A percentile compares a stretch with the other conserved stretches of the same genome.
These are phyloP conservation scores for Quercus gilva DNA, from an alignment of 306 rosid genomes.

Conservation along the genomic window DNA sequence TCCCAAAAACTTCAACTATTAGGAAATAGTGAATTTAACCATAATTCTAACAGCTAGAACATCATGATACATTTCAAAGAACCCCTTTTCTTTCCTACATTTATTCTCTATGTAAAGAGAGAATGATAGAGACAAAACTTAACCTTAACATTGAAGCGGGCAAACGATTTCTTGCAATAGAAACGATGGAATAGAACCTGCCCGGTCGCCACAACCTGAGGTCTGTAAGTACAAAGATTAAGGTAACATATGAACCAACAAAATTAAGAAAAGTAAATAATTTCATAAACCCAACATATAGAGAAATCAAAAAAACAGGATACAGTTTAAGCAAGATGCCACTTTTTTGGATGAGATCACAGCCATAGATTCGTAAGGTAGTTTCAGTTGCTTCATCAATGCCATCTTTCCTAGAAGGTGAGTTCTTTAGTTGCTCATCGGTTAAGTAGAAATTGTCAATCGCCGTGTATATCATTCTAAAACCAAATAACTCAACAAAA, in stretches of 20 bases:
- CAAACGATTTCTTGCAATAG: slow-evolving; percentile 94
- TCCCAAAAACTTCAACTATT: too few species aligned
- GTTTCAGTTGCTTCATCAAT: slow-evolving; percentile 79
- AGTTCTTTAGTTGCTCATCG: slow-evolving; percentile 56
- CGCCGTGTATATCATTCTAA: slow-evolving; percentile 77
- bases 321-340: slow-evolving; percentile 90
- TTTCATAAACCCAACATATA: not conserved
- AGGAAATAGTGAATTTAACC: too few species aligned
- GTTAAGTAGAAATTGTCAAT: slow-evolving; percentile 84
- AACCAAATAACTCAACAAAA: not conserved
- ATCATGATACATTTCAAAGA: too few species aligned
- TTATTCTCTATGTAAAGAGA: not conserved
- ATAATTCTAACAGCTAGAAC: too few species aligned
- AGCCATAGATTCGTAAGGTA: slow-evolving; percentile 84
- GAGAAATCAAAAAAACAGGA: slow-evolving; percentile 16
- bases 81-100: not conserved
- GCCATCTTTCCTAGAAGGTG: slow-evolving; percentile 83
- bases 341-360: slow-evolving; percentile 92
- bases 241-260: slow-evolving; percentile 23
- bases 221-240: slow-evolving; percentile 43
- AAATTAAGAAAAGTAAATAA: not conserved
- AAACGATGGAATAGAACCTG: slow-evolving; percentile 94
- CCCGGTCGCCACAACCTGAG: slow-evolving; percentile 98
- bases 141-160: slow-evolving; percentile 92
- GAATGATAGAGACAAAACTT: not conserved